Base-by-base conservation (phyloP, 352 stramenopile genomes). In the Pythium volutum region DNA sequence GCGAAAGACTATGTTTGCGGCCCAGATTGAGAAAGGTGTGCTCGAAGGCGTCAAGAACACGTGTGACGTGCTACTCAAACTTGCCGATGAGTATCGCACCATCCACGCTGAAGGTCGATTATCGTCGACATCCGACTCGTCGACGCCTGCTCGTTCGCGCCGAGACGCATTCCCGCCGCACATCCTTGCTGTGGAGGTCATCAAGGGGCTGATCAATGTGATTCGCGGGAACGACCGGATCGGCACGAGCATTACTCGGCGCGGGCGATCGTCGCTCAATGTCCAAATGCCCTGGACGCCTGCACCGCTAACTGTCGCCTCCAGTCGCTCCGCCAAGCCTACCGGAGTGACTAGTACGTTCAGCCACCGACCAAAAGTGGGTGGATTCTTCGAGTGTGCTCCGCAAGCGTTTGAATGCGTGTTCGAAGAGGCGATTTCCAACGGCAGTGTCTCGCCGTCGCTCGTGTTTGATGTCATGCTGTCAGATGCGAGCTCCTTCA, bases 401-500 rank as follows among this genome's bases (percentile, higher is more conserved):
- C 65, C 70, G 3, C 41, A 71, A 38, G 63, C 69, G 16, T 89
- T 89, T 52, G 64, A 71, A 45, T 54, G 71, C 38, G 76, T 83
- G 18, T 27, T 88, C 0, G 76, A 83, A 42, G 67, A 87, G 51
- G 57, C 67, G 8, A 68, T 89, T 20, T 61, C 66, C 2, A 54
- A n/a, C n/a, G n/a, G 58, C 2, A 73, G 76, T n/a, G 43, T 88
- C 6, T 77, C 76, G 1, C 77, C 77, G 1, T 50, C 63, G 5
- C 46, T 88, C 2, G 79, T 89, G 45, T 89, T 87, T 51, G 74
- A 87, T 18, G 71, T 70, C 4, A 29, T 89, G 23, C 47, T 89
- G 22, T 85, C 73, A 2, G 77, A 89, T 55, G 74, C 78, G 41
- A 78, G 74, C 45, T 74, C 74, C 4, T 87, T 87, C 31, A 77